Base-by-base conservation (phyloP, 208 protist genomes). In the Acanthamoeba lenticulata region DNA sequence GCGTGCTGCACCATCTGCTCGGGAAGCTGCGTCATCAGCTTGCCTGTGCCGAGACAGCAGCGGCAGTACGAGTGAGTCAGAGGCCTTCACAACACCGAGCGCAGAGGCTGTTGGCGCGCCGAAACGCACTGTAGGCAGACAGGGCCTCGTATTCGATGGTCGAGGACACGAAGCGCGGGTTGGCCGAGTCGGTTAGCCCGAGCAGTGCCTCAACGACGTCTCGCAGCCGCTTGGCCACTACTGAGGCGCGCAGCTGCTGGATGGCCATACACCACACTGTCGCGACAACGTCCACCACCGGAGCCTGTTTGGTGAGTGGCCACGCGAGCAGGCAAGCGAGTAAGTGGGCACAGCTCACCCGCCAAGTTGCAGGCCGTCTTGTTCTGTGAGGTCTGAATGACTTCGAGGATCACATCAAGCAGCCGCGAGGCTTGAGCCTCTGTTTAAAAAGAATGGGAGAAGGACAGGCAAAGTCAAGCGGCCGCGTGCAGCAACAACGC, bases 241-340 rank as follows among this genome's bases (percentile, higher is more conserved):
- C n/a, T n/a, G 72, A 32, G 9, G 44, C 11, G 11, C 72, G 72
- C 42, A 83, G 72, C 72, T 83, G 72, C 40, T 83, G 72, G 13
- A 83, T 83, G 72, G 72, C 72, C 2, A 83, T 42, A n/a, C 72
- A 83, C 72, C 72, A 83, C 34, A 83, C 72, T 83, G 62, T n/a
- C 4, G 57, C 5, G 47, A 55, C 21, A 19, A 55, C 11, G 21
- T 9, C 3, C 0, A 55, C 21, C 15, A 55, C 21, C 2, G 0
- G 47, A 55, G 47, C 0, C 21, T 1, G 0, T 9, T 19, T 24
- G 0, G 0, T 55, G 15, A 0, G 3, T 55, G 47, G 11, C 0
- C 21, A 55, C 15, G 21, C 15, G 47, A 55, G 21, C 9, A 52
- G 45, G 45, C 45, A 52, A n/a, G 9, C 45, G 45, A 52, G 45